Percentiles rank a stretch among this genome's conserved stretches.
phyloP scores from a whole-genome alignment of 2,329 filamentous ascomycete genomes.

The Colletotrichum orbiculare region DNA sequence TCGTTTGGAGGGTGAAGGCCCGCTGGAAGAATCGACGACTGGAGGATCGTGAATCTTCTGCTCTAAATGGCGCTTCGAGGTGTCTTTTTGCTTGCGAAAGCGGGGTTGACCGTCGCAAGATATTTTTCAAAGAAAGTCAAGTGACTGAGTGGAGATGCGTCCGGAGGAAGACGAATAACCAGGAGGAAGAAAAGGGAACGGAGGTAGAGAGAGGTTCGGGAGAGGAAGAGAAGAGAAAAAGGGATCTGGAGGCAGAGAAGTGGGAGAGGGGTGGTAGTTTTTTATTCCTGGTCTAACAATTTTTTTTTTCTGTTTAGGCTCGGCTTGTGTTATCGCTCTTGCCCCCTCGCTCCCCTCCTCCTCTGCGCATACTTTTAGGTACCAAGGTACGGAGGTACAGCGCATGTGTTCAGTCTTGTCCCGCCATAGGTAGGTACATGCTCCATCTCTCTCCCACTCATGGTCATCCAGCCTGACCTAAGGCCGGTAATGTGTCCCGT shows the following conservation, averaged over 20 bases:
- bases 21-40: slow-evolving; percentile 50
- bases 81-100: slow-evolving; percentile 32
- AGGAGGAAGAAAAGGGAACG: slow-evolving; percentile 48
- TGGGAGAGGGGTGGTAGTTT: slow-evolving; percentile 43
- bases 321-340: slow-evolving; percentile 33
- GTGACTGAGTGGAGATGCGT: slow-evolving; percentile 53
- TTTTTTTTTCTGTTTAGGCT: slow-evolving; percentile 1
- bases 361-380: no score
- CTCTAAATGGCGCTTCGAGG: slow-evolving; percentile 41
- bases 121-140: slow-evolving; percentile 39
- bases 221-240: slow-evolving; percentile 41
- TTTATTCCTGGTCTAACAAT: slow-evolving; percentile 44
- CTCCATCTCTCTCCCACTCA: neutral
- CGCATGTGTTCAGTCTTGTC: no score
- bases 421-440: no score
- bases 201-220: slow-evolving; percentile 44
- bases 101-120: slow-evolving; percentile 35
- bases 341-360: slow-evolving; percentile 17
- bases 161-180: slow-evolving; percentile 52
- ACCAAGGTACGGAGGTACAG: no score
- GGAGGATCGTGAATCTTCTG: slow-evolving; percentile 52
- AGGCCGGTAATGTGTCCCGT: no score
- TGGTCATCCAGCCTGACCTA: neutral
- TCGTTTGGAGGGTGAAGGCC: slow-evolving; percentile 37
- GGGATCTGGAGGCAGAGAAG: slow-evolving; percentile 39